Conservation (phyloP, 1,284 basidiomycete genomes). For the Apiotrichum brassicae region DNA sequence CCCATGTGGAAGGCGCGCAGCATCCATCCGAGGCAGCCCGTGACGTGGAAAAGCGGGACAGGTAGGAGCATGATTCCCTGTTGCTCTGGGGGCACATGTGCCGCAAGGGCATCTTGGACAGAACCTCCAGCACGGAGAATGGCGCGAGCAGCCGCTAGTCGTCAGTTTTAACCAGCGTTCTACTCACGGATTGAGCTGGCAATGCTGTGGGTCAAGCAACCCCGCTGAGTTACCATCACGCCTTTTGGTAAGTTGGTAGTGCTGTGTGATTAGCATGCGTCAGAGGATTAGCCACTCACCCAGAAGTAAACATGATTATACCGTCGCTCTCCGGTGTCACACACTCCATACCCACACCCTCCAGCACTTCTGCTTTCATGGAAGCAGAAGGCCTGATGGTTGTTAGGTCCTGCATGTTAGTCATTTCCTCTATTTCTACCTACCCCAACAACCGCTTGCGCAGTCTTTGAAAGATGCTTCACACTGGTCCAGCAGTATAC, state of each 20-base stretch:
- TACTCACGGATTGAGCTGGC: slow-evolving; percentile 11
- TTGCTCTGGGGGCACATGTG: slow-evolving; percentile 12
- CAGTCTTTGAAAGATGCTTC: too few relatives aligned
- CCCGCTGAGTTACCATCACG: slow-evolving; percentile 35
- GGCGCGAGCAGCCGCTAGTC: slow-evolving; percentile 19
- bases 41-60: slow-evolving; percentile 45
- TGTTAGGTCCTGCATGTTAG: neutral
- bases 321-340: slow-evolving; percentile 35
- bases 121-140: slow-evolving; percentile 11
- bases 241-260: slow-evolving; percentile 36
- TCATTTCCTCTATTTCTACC: too few relatives aligned
- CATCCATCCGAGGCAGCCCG: slow-evolving; percentile 39
- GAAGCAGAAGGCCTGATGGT: neutral
- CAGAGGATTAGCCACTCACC: neutral
- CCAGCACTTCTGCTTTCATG: neutral
- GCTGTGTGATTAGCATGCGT: slow-evolving; percentile 4
- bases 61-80: slow-evolving; percentile 24
- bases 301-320: slow-evolving; percentile 35
- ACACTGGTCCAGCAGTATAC: neutral
- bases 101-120: slow-evolving; percentile 4
- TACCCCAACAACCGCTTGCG: too few relatives aligned
- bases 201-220: slow-evolving; percentile 30
- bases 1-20: slow-evolving; percentile 34
- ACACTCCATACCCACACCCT: slow-evolving; percentile 12
- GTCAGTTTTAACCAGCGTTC: too few relatives aligned